Evolutionary conservation across 768 basidiomycete species (phyloP), one percentile per base, ranked within the genome.

Genomic region (Astraeus odoratus): DNA sequence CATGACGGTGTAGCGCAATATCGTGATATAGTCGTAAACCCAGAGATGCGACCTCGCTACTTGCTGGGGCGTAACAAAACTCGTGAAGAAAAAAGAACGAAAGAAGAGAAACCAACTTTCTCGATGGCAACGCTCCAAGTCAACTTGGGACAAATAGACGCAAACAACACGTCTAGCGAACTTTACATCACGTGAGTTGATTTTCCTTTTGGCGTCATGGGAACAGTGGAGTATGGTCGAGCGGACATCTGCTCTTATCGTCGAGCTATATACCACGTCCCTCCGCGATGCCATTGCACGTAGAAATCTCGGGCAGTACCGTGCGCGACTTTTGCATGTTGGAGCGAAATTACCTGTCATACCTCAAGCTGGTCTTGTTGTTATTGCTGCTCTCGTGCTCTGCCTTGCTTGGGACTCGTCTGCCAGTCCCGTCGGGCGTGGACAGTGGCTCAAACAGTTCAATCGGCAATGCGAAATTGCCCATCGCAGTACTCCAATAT

Each of bases 241-340:
- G 31, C n/a, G n/a, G 31, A 33, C 35, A 13, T 31, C 36, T 27
- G 35, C 16, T 12, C n/a, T n/a, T n/a, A n/a, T n/a, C n/a, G n/a
- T n/a, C n/a, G n/a, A n/a, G n/a, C n/a, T n/a, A n/a, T n/a, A n/a
- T 31, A 3, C 30, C 30, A 2, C 1, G 2, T 24, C 39, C 34
- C 42, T 4, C 24, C 20, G 15, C 33, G 23, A 51, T 54, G 60
- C 23, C 54, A 48, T 49, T 56, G 31, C 68, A 47, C 51, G 39
- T 76, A 9, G 64, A 70, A 42, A 76, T 78, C 51, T 61, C 61
- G 20, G 79, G 78, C 35, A 81, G 84, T 51, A 68, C 69, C 5
- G 81, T 82, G n/a, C 71, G 84, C 55, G 86, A 88, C 58, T 85
- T 77, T 49, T 81, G 77, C 61, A 85, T 87, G 83, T 72, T 88